Base-by-base conservation (phyloP, 2,329 filamentous ascomycete genomes). In the Apiospora sp. region DNA sequence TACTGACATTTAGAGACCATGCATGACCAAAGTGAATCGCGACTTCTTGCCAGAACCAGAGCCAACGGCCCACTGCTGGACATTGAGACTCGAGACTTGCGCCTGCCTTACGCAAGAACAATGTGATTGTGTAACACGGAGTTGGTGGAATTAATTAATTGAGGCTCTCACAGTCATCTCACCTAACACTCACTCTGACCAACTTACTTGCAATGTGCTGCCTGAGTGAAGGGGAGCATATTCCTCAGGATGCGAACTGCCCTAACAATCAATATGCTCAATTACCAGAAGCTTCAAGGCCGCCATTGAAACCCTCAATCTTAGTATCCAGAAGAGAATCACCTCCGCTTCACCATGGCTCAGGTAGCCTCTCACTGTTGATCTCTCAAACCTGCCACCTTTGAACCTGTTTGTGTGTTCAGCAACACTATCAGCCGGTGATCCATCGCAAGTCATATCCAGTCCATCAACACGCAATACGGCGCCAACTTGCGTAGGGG, bases 121-220 rank as follows among this genome's bases (percentile, higher is more conserved):
- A n/a, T 14, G 10, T 22, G 16, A 34, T 41, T 10, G 7, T n/a
- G 58, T 64, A 41, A 30, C 13, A 64, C 30, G 34, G 14, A 24
- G 34, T 41, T 22, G 22, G 34, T 12, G 34, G 34, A n/a, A 12
- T 64, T 13, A 19, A 41, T 64, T 13, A 10, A 41, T 6, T 2
- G 22, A 41, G 34, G 19, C 34, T 64, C 58, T 64, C 58, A 64
- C 34, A 64, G 58, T 64, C 58, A 64, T 34, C 58, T 64, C 58
- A 64, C 34, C 34, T 34, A 37, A 61, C 30, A 64, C 34, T 64
- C 58, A 64, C 58, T 41, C 30, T 41, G 58, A 64, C 54, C 54
- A 61, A 37, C 19, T 8, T 37, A 30, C 27, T 4, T 30, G 27
- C 58, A 41, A 41, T 64, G 58, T 64, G 58, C 58, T 10, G 58